These are phyloP conservation scores for Phyllosticta capitalensis DNA, from an alignment of 2,329 filamentous ascomycete genomes.

Conservation along the genomic window DNA sequence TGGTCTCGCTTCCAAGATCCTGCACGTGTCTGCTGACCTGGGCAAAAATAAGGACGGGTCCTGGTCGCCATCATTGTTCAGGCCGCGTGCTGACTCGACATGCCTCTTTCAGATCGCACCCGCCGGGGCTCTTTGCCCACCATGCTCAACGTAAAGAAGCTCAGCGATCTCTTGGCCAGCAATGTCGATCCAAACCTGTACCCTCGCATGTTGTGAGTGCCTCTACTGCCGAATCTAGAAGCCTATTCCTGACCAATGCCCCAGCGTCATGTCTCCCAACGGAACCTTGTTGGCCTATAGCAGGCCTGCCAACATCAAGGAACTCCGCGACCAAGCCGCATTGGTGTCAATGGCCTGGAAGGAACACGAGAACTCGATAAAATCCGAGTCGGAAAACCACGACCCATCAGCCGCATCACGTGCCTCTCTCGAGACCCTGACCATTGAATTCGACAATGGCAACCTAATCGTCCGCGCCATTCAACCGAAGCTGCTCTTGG, in stretches of 20 bases:
- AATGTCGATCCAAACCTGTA: slow-evolving; percentile 35
- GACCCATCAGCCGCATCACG: slow-evolving; percentile 9
- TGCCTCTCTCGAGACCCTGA: slow-evolving; percentile 32
- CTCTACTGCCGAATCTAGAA: not conserved
- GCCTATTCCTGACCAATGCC: not conserved
- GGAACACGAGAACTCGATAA: slow-evolving; percentile 25
- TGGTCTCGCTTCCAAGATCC: not conserved
- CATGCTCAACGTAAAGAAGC: slow-evolving; percentile 35
- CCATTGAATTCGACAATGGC: slow-evolving; percentile 35
- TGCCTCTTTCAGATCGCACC: slow-evolving; percentile 1
- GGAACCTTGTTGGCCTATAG: slow-evolving; percentile 42
- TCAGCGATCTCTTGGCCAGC: slow-evolving; percentile 34
- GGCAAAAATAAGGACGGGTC: slow-evolving; percentile 2
- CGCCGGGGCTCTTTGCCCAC: slow-evolving; percentile 9
- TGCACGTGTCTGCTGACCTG: slow-evolving; percentile 11
- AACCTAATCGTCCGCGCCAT: slow-evolving; percentile 39
- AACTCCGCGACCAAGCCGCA: slow-evolving; percentile 40
- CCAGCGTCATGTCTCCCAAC: slow-evolving; percentile 41
- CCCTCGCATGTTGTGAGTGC: slow-evolving; percentile 32
- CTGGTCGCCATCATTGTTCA: not conserved
- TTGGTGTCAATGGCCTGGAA: slow-evolving; percentile 42
- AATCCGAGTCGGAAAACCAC: not conserved
- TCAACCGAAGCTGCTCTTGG: slow-evolving; percentile 37
- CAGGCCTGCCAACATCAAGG: slow-evolving; percentile 38
- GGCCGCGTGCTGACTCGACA: slow-evolving; percentile 3